Percentiles rank a stretch among this genome's conserved stretches.
Conservation (phyloP, 192 early-diverging fungal genomes). For the Backusella morwellensis region DNA sequence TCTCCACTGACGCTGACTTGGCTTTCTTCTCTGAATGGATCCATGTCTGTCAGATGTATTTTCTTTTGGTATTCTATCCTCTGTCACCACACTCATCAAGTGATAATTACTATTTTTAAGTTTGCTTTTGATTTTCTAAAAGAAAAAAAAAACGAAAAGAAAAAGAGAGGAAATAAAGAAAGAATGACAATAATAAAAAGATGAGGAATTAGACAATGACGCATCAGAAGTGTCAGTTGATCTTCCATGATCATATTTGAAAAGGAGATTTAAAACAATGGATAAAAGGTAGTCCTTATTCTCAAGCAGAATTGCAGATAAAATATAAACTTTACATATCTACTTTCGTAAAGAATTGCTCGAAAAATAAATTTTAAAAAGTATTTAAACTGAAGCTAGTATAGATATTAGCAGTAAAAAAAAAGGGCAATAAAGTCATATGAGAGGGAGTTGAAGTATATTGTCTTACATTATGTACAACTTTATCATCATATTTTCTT, state of each 20-base stretch:
- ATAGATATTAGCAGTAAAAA: neutral
- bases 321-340: neutral
- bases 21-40: neutral
- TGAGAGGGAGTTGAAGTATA: neutral
- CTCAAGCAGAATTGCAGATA: neutral
- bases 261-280: neutral
- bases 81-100: neutral
- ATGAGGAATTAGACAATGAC: neutral
- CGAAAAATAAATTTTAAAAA: neutral
- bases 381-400: neutral
- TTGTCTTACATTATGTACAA: neutral
- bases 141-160: neutral
- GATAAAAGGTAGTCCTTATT: neutral
- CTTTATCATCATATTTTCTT: neutral
- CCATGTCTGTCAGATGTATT: neutral
- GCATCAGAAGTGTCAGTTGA: conserved; percentile 2
- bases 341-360: neutral
- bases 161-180: neutral
- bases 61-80: neutral
- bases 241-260: neutral
- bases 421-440: neutral
- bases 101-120: neutral
- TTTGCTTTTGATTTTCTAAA: neutral
- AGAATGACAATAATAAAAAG: neutral
- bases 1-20: neutral